Base-by-base conservation (phyloP, 2,329 filamentous ascomycete species). In the Keithomyces neogunnii region DNA sequence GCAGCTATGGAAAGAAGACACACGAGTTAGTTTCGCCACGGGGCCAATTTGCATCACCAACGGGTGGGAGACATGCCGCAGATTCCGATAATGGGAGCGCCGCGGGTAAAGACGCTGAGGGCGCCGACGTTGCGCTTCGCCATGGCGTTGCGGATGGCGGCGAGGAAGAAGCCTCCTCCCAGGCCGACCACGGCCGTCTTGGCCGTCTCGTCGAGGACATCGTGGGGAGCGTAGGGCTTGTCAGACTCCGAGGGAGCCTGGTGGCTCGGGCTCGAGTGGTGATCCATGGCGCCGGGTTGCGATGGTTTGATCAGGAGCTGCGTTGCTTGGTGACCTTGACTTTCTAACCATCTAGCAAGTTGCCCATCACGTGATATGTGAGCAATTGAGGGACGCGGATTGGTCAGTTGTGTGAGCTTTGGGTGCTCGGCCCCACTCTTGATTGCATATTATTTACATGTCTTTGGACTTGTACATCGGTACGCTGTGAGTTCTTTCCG, bases 61-160 rank as follows among this genome's bases (percentile, higher is more conserved):
- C n/a, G 45, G n/a, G 9, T 6, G 45, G 26, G 19, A 26, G 6
- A 7, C 65, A 48, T 67, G 71, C 68, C 61, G 56, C 62, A 63
- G 39, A 71, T 61, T 45, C 69, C 86, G 64, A 92, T 86, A 47
- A 85, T 85, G 63, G 84, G 76, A 58, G 90, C 91, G 52, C 84
- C 85, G 63, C 83, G 82, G 45, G 88, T 88, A 66, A 97, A 84
- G 63, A 96, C 79, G 59, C 88, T 87, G 74, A 85, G 81, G 55
- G 84, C 79, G 61, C 90, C 89, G 58, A 93, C 76, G 69, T 96
- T 96, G 66, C 82, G 78, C 74, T 84, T 90, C 51, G 85, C 78
- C 60, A 96, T 79, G 53, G 90, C 89, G 75, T 95, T 97, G 74
- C 91, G 88, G 58, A 95, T 78, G 51, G 87, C 85, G 48, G 89